Evolutionary conservation across 176 grass and related monocot species (phyloP).

Genomic region (Bonia amplexicaulis): DNA sequence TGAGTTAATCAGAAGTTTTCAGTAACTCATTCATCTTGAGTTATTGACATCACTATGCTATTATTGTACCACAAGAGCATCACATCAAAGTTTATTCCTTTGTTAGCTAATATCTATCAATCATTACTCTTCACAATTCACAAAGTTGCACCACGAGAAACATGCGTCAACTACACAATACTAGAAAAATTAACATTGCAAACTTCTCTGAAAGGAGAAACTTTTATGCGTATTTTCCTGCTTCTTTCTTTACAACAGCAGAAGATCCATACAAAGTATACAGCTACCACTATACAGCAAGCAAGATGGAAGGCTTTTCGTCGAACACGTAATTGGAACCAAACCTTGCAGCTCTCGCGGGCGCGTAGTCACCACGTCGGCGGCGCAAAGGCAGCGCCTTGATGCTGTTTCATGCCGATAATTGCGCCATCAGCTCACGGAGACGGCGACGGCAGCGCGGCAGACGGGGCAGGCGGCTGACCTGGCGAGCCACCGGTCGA

Average conservation of each 20-base stretch:
- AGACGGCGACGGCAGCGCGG: constrained; percentile 39
- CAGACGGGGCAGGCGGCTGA: constrained; percentile 74
- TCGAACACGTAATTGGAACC: not conserved
- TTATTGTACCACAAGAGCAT: not conserved
- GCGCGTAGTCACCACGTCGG: not conserved
- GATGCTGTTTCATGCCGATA: not conserved
- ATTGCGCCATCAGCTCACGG: not conserved
- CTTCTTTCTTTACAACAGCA: constrained; percentile 28
- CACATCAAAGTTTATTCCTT: not conserved
- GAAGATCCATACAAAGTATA: constrained; percentile 1
- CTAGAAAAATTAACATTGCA: not conserved
- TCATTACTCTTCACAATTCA: not conserved
- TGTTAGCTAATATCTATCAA: not conserved
- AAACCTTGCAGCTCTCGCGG: constrained; percentile 2
- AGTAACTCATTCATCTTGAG: not conserved
- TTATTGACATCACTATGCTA: not conserved
- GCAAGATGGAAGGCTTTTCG: not conserved
- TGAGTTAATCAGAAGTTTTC: not conserved
- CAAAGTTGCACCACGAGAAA: not conserved
- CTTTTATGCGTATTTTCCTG: not conserved
- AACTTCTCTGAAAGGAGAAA: not conserved
- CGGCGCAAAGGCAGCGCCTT: not conserved
- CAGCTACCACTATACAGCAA: not conserved
- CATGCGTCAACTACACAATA: not conserved
- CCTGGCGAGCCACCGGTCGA: constrained; percentile 73